Base-by-base conservation (phyloP, 306 rosid species). In the Vicia faba region DNA sequence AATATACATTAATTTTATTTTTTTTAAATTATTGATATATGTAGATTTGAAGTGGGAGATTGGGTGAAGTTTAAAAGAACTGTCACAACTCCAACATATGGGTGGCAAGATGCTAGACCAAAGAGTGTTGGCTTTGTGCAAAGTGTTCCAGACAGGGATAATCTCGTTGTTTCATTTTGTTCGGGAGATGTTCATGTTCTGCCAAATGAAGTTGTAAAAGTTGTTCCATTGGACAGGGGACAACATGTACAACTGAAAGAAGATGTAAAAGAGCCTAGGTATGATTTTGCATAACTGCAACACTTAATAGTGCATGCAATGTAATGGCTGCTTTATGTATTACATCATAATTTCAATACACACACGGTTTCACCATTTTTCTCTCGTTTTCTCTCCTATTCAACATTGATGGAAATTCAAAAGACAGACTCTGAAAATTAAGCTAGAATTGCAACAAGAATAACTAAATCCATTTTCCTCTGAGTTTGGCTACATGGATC, bases 101-200 rank as follows among this genome's bases (percentile, higher is more conserved):
- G 99, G 69, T 93, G 99, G 99, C 99, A 90, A 85, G 89, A 81
- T 71, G 85, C 97, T 66, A 81, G 72, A 65, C 84, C 75, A 50
- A 88, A 79, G 68, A 88, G 97, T 80, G 99, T 93, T 66, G 99
- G 99, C 60, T 93, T 93, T 82, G 97, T 90, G 78, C 99, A 90
- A 82, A 84, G 80, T 65, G 84, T 86, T 75, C 88, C 72, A 62
- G 96, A 90, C 80, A 85, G 70, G 75, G 92, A 88, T 61, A 85
- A 84, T 80, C 87, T 90, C 69, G 63, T 82, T 1, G 96, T 90
- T 49, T 90, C 99, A 67, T 90, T 93, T 86, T 93, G 99, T 75
- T 84, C 96, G 49, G 99, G 99, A 51, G 99, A 93, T 76, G 95
- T 76, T 33, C 92, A 72, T 76, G 97, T 93, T 80, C 78, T 84